Base-by-base conservation (phyloP, 2,329 filamentous ascomycete genomes). In the Fusarium oxysporum region DNA sequence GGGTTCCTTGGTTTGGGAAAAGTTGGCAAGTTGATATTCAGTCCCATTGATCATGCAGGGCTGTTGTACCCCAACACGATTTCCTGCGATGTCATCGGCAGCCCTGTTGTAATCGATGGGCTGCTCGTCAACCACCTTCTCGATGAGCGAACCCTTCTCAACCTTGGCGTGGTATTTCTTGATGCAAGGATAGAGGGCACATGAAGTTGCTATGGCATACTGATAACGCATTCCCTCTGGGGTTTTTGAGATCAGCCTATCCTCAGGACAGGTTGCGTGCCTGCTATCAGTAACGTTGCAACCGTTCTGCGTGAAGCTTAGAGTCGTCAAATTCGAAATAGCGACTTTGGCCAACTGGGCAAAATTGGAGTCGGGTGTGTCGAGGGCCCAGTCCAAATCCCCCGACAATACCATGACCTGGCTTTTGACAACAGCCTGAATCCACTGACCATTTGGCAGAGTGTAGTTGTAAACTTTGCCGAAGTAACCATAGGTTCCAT, bases 111-210 rank as follows among this genome's bases (percentile, higher is more conserved):
- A 43, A 6, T 33, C 16, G 6, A 35, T 28, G 4, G 40, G 47
- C 8, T 23, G 11, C 19, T 47, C 23, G 0, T 10, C 21, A 19
- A 65, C 32, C 1, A 65, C 30, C 8, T 50, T 47, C 25, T 65
- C 63, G 3, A 37, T 10, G 1, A 65, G 48, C 2, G 30, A n/a
- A 28, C 41, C 43, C 4, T 25, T 6, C 14, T 65, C 62, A 0
- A 65, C 23, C n/a, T 33, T 17, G 32, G 41, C 63, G 14, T 65
- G 19, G 19, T 65, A 65, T 12, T 65, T 33, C 14, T 65, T 65
- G 14, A 65, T n/a, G 9, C 63, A 65, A 8, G 63, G 63, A 2
- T 65, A 65, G 2, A 65, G 48, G 3, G 63, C 41, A 8, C 63
- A 65, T 4, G 63, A 48, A 7, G 21, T n/a, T 14, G 61, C 61